Percentiles rank a stretch among this genome's conserved stretches.
Evolutionary conservation across 306 rosid genomes (phyloP).

Genomic region (Cicer cuneatum): DNA sequence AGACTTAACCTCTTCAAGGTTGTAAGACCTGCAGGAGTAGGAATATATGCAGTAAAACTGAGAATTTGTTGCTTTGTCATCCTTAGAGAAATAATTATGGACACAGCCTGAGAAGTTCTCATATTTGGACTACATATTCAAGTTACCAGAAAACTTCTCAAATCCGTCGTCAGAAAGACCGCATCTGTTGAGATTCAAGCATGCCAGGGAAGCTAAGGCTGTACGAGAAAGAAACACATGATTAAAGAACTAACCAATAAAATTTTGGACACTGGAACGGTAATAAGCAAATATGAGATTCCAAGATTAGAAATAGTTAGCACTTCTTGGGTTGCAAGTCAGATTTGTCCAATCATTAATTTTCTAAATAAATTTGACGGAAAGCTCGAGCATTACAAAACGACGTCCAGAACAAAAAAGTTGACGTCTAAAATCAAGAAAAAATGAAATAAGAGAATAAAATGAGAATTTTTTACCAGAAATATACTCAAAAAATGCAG

Average conservation of each 20-base stretch:
- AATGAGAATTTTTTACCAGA: conserved; percentile 48
- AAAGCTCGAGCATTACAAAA: conserved; percentile 22
- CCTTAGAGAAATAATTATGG: conserved; percentile 36
- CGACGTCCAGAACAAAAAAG: conserved; percentile 22
- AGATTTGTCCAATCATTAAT: conserved; percentile 32
- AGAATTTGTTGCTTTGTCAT: conserved; percentile 9
- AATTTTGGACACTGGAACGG: conserved; percentile 24
- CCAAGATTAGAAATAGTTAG: conserved; percentile 34
- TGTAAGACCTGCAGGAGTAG: conserved; percentile 68
- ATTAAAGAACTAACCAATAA: conserved; percentile 9
- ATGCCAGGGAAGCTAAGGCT: conserved; percentile 69
- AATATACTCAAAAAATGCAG: conserved; percentile 61
- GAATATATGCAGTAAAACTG: conserved; percentile 27
- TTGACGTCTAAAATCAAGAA: conserved; percentile 18
- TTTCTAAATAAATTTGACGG: conserved; percentile 23
- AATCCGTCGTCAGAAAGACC: conserved; percentile 71
- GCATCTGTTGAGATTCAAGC: conserved; percentile 88
- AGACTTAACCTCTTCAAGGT: conserved; percentile 76
- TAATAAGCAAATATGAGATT: conserved; percentile 31
- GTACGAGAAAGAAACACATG: conserved; percentile 37
- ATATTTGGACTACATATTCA: conserved; percentile 37
- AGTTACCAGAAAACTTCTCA: conserved; percentile 76
- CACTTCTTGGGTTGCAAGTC: conserved; percentile 11
- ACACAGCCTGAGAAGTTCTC: not conserved
- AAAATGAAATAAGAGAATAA: conserved; percentile 14